Base-by-base conservation (phyloP, 495 filamentous ascomycete species). In the Penicillium flavigenum region DNA sequence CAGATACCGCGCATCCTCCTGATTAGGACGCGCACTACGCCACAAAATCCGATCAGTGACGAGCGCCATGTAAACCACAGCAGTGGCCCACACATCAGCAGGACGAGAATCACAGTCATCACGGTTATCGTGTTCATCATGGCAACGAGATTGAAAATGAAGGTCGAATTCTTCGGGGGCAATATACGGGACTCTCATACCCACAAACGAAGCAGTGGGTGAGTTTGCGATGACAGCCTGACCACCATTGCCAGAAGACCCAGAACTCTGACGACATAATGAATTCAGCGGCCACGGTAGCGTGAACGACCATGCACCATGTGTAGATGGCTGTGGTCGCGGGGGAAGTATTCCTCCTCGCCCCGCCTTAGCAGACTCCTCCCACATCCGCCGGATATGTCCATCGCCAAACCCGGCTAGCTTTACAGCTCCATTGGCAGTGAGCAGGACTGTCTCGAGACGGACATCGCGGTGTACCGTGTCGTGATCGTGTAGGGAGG, bases 41-140 rank as follows among this genome's bases (percentile, higher is more conserved):
- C 93, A 98, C 5, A 93, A 75, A 70, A 96, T 88, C 32, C 91
- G 77, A 24, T 93, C 93, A 10, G 88, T 96, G 44, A 93, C 79
- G 88, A 98, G 94, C 2, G 91, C 89, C 89, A 98, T 92, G 72
- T 98, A 98, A 31, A 96, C 92, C 41, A 97, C 88, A 58, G 92
- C 93, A 51, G 88, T 89, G 22, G 93, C 92, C 93, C 93, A 98
- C 31, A 96, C 84, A 68, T 98, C 93, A 26, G 96, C 90, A 5
- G 92, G 90, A 41, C 93, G 81, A 16, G 90, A 90, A 70, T 97
- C 92, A 54, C 92, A 90, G 0, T 41, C 57, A 63, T 92, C 89
- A 56, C 81, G 84, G 59, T 91, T 85, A 5, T 81, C 81, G 64
- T 94, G 32, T 1, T 31, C 93, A 63, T 95, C 90, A 0, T 55